Evolutionary conservation across 768 basidiomycete species (phyloP), one percentile per base, ranked within the genome.

Genomic region (Vararia minispora): DNA sequence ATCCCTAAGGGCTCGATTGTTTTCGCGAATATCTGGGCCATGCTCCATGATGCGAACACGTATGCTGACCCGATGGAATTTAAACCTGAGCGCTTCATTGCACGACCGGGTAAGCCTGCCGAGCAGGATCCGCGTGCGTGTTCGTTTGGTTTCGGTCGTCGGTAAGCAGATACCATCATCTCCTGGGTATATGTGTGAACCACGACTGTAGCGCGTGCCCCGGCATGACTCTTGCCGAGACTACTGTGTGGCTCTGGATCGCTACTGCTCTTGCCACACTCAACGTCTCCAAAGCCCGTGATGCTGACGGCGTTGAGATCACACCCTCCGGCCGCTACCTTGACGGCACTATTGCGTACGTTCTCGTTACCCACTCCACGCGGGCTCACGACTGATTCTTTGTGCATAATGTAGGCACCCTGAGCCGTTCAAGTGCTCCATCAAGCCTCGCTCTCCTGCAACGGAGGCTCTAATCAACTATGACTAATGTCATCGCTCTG

Each of bases 381-480:
- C 12, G 11, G 25, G 6, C 46, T 64, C 16, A 59, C 62, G 7
- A 55, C 61, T 30, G 41, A 45, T 1, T 52, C 54, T 3, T 35
- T 61, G 13, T 64, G 50, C 42, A 27, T 58, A 22, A 21, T 50
- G 1, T 42, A 14, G 28, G 26, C n/a, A 11, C 13, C 21, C 25
- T 11, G 20, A 14, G 3, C 8, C 32, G 18, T 31, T 40, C 28
- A 27, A 46, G 27, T 58, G 54, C 33, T 38, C 46, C 21, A 49
- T 61, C 37, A 52, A 45, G 39, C 56, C 58, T 16, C 49, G 58
- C 3, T 52, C 50, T 28, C 44, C 49, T 6, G 47, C 42, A 18
- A 53, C 57, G 4, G 48, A 41, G 30, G 41, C 41, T 9, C 42
- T 60, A 16, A 47, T 60, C 6, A 37, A 12, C 4, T 22, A 18